Evolutionary conservation across 2,329 filamentous ascomycete species (phyloP).

Genomic region (Acrocalymma vagum): DNA sequence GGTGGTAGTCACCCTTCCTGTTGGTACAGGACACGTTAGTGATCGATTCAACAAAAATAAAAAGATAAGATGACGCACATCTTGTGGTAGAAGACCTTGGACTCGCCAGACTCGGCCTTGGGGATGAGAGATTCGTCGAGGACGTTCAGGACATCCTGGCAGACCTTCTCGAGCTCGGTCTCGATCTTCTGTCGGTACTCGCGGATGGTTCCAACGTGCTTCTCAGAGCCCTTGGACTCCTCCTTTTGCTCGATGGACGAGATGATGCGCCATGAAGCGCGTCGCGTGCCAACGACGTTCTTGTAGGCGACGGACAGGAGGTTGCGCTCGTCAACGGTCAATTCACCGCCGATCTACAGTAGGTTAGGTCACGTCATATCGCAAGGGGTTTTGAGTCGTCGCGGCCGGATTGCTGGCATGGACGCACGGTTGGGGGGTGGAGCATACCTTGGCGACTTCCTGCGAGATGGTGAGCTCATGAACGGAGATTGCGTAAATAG

Average conservation of each 20-base stretch:
- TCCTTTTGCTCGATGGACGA: conserved; percentile 99
- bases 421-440: conserved; percentile 28
- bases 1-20: conserved; percentile 98
- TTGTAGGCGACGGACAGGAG: conserved; percentile 99
- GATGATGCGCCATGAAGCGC: conserved; percentile 99
- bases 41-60: too few relatives aligned
- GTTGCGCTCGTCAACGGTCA: conserved; percentile 79
- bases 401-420: conserved; percentile 28
- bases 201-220: conserved; percentile 92
- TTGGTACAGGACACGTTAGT: too few relatives aligned
- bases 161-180: conserved; percentile 95
- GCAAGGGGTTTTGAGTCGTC: conserved; percentile 14
- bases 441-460: conserved; percentile 91
- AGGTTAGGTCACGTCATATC: conserved; percentile 28
- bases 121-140: conserved; percentile 93
- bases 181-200: conserved; percentile 99
- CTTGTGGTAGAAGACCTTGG: conserved; percentile 99
- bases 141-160: conserved; percentile 96
- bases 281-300: conserved; percentile 98
- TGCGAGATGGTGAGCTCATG: conserved; percentile 52
- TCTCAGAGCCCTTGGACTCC: conserved; percentile 96
- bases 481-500: conserved; percentile 4
- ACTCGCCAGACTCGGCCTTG: conserved; percentile 95
- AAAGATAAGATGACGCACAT: conserved; percentile 71
- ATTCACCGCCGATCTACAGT: conserved; percentile 69